Percentiles rank a stretch among this genome's conserved stretches.
Evolutionary conservation across 2,329 filamentous ascomycete genomes (phyloP).

Genomic region (Venturia pyrina): DNA sequence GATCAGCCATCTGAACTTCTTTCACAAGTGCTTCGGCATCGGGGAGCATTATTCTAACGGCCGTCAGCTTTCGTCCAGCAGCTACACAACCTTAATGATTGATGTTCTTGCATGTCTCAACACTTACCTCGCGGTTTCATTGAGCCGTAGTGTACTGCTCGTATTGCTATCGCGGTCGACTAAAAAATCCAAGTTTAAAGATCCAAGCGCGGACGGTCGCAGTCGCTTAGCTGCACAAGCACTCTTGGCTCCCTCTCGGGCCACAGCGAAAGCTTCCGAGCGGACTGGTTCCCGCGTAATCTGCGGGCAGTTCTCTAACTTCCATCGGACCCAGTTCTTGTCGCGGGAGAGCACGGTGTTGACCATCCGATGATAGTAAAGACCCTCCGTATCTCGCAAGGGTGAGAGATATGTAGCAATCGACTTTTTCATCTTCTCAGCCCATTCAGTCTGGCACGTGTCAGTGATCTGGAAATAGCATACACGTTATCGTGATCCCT

Average conservation of each 20-base stretch:
- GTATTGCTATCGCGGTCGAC: constrained; percentile 49
- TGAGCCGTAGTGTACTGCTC: constrained; percentile 59
- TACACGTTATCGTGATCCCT: constrained; percentile 29
- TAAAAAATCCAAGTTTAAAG: constrained; percentile 70
- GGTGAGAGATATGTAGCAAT: constrained; percentile 78
- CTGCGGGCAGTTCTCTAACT: constrained; percentile 81
- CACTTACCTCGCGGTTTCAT: constrained; percentile 45
- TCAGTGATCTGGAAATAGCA: constrained; percentile 20
- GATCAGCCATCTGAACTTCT: constrained; percentile 67
- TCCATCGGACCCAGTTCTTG: constrained; percentile 99
- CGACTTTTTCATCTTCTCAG: constrained; percentile 60
- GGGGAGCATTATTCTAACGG: constrained; percentile 10
- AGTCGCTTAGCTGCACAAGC: constrained; percentile 62
- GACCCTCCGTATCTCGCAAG: constrained; percentile 66
- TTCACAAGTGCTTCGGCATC: constrained; percentile 44
- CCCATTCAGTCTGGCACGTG: constrained; percentile 64
- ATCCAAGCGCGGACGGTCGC: constrained; percentile 57
- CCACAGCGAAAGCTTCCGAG: constrained; percentile 56
- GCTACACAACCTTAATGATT: background rate
- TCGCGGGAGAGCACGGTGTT: constrained; percentile 91
- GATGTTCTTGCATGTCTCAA: constrained; percentile 14
- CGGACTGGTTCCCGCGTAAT: constrained; percentile 70
- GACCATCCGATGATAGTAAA: constrained; percentile 93
- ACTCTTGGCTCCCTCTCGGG: constrained; percentile 55
- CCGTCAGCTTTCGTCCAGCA: constrained; percentile 15